phyloP scores from a whole-genome alignment of 345 rosid genomes.

The Combretum micranthum region DNA sequence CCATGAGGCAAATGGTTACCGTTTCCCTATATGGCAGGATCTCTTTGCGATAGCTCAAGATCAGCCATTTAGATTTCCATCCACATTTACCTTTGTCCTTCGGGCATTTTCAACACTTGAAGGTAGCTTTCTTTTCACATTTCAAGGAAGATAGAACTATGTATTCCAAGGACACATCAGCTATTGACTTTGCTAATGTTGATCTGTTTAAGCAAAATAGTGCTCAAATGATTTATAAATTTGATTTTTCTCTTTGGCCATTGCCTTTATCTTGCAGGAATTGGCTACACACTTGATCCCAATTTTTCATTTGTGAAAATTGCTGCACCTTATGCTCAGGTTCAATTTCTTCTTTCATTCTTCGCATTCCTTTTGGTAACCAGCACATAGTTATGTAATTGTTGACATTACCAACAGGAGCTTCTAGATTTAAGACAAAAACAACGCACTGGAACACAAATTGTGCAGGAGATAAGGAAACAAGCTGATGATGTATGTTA shows the following conservation, averaged over 20 bases:
- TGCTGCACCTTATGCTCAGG: slow-evolving; percentile 97
- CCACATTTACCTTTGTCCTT: slow-evolving; percentile 79
- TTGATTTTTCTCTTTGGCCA: slow-evolving; percentile 2
- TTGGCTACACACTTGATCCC: slow-evolving; percentile 78
- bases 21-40: slow-evolving; percentile 41
- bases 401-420: slow-evolving; percentile 43
- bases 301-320: slow-evolving; percentile 76
- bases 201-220: too few relatives aligned
- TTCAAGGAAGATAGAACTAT: too few relatives aligned
- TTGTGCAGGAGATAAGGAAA: slow-evolving; percentile 75
- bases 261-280: slow-evolving; percentile 43
- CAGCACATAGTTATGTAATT: too few relatives aligned
- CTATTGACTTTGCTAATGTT: too few relatives aligned
- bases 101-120: slow-evolving; percentile 95
- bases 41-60: slow-evolving; percentile 91
- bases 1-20: neutral
- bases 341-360: slow-evolving; percentile 11
- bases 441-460: slow-evolving; percentile 44
- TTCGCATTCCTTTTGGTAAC: neutral
- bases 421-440: slow-evolving; percentile 62
- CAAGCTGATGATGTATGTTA: slow-evolving; percentile 79
- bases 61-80: slow-evolving; percentile 91
- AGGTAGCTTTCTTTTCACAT: slow-evolving; percentile 30
- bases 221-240: too few relatives aligned
- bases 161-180: too few relatives aligned